Percentiles rank a stretch among this genome's conserved stretches.
phyloP scores from a whole-genome alignment of 164 flowering plant species.

The Chimonanthus praecox region DNA sequence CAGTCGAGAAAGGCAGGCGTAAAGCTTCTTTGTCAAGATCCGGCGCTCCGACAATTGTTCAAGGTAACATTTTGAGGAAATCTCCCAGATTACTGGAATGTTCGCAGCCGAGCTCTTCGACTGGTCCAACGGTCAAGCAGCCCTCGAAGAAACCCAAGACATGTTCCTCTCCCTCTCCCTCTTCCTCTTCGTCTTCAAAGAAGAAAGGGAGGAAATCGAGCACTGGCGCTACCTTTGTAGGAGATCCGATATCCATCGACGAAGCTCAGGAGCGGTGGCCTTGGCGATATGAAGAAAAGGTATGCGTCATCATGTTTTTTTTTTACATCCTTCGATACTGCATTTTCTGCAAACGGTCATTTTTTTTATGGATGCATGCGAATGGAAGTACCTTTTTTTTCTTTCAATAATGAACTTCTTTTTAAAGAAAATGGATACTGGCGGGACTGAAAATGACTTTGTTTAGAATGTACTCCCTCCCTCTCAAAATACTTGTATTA shows the following conservation, averaged over 20 bases:
- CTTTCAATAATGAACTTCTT: too few species aligned
- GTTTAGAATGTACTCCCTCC: too few species aligned
- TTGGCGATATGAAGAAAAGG: slow-evolving; percentile 63
- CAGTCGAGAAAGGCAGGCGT: not conserved
- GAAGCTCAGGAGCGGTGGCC: slow-evolving; percentile 56
- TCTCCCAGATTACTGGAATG: not conserved
- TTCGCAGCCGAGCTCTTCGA: slow-evolving; percentile 6
- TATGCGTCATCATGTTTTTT: slow-evolving; percentile 4
- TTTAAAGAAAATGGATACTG: too few species aligned
- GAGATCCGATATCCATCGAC: slow-evolving; percentile 48
- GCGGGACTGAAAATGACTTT: too few species aligned
- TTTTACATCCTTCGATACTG: not conserved
- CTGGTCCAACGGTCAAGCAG: not conserved
- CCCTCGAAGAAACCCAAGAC: not conserved
- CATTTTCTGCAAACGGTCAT: not conserved
- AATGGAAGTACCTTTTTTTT: too few species aligned
- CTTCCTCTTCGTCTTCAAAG: too few species aligned
- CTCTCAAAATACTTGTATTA: too few species aligned
- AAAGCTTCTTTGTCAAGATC: not conserved
- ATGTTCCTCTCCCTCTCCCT: not conserved
- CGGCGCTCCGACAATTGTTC: not conserved
- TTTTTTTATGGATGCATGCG: too few species aligned
- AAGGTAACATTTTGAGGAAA: not conserved
- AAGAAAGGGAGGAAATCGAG: not conserved
- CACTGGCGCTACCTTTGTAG: slow-evolving; percentile 25